phyloP scores from a whole-genome alignment of 257 asterid genomes.

The Petunia secreta region DNA sequence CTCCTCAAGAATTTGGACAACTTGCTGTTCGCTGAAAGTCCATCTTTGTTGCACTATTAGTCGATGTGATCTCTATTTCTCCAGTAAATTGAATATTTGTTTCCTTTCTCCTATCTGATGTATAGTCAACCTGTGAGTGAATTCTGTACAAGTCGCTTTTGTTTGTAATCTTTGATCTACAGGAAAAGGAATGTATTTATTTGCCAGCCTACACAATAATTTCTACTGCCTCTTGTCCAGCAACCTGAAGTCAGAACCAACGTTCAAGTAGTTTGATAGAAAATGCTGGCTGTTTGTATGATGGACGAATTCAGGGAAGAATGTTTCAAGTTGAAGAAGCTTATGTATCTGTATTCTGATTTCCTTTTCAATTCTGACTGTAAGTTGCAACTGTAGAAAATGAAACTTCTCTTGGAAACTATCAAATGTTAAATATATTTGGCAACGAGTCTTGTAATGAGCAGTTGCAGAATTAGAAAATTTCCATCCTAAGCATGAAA shows the following conservation, averaged over 20 bases:
- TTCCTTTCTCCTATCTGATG: conserved; percentile 14
- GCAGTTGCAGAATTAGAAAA: background rate
- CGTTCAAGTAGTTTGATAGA: background rate
- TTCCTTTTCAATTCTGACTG: background rate
- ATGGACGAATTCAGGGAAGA: background rate
- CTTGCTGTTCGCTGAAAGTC: conserved; percentile 13
- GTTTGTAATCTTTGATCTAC: conserved; percentile 21
- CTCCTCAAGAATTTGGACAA: background rate
- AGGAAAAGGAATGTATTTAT: conserved; percentile 19
- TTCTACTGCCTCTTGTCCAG: conserved; percentile 18
- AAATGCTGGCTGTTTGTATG: background rate
- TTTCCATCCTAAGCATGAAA: background rate
- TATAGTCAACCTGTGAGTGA: conserved; percentile 26
- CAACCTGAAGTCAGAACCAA: background rate
- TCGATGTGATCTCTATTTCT: conserved; percentile 4
- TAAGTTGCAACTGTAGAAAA: background rate
- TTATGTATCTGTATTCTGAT: background rate
- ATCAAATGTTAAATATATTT: background rate
- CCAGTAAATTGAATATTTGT: conserved; percentile 15
- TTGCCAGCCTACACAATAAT: conserved; percentile 17
- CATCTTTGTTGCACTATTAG: conserved; percentile 15
- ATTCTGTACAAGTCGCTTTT: conserved; percentile 24
- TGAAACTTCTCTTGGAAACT: background rate
- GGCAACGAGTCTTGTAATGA: background rate
- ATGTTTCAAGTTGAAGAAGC: background rate